phyloP scores from a whole-genome alignment of 2,329 filamentous ascomycete species.

The Fusarium lyarnte region DNA sequence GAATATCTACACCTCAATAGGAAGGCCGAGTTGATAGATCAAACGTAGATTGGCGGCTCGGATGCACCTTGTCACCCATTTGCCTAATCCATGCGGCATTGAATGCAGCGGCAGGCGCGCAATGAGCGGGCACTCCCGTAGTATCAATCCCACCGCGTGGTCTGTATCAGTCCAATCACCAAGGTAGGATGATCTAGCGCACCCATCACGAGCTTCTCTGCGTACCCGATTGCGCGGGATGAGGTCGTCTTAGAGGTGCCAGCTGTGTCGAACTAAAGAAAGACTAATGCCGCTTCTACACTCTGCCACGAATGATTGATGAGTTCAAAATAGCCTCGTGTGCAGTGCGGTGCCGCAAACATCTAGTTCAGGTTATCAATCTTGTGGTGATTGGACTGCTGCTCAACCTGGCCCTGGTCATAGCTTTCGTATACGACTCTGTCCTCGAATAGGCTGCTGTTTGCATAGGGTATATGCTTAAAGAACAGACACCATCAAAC shows the following conservation, averaged over 20 bases:
- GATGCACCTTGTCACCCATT: slow-evolving; percentile 27
- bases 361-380: not conserved
- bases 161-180: slow-evolving; percentile 24
- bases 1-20: slow-evolving; percentile 31
- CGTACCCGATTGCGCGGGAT: slow-evolving; percentile 16
- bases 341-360: slow-evolving; percentile 14
- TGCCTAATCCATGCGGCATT: slow-evolving; percentile 24
- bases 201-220: slow-evolving; percentile 20
- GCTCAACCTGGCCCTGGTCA: not conserved
- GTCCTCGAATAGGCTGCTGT: not conserved
- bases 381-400: slow-evolving; percentile 2
- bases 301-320: slow-evolving; percentile 26
- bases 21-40: slow-evolving; percentile 30
- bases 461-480: slow-evolving; percentile 22
- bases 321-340: slow-evolving; percentile 11
- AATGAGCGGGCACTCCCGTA: slow-evolving; percentile 42
- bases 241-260: slow-evolving; percentile 11
- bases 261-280: slow-evolving; percentile 6
- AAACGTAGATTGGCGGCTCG: slow-evolving; percentile 11
- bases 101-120: slow-evolving; percentile 42
- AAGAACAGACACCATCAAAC: not conserved
- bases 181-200: slow-evolving; percentile 31
- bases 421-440: slow-evolving; percentile 16
- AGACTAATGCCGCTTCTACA: slow-evolving; percentile 28
- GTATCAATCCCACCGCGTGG: slow-evolving; percentile 30